phyloP scores from a whole-genome alignment of 2,329 filamentous ascomycete genomes.

The Paraphoma chrysanthemicola region DNA sequence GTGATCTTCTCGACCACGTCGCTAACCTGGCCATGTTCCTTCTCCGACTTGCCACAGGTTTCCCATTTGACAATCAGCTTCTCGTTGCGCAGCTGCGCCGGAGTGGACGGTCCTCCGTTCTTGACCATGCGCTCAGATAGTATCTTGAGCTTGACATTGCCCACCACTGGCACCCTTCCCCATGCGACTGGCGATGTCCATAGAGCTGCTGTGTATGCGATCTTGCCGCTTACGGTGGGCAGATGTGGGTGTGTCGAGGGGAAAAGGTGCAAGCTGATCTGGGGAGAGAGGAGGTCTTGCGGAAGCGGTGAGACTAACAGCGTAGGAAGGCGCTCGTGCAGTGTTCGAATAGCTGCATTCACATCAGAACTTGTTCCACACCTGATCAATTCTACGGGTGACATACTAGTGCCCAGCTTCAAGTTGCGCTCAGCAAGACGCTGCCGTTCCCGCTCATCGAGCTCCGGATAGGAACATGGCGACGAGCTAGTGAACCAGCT shows the following conservation, averaged over 20 bases:
- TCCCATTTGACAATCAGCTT: constrained; percentile 93
- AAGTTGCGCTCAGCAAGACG: constrained; percentile 66
- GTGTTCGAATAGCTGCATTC: constrained; percentile 61
- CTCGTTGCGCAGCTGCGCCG: constrained; percentile 63
- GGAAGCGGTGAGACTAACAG: constrained; percentile 68
- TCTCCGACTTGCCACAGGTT: constrained; percentile 65
- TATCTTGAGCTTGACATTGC: constrained; percentile 87
- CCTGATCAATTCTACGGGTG: neutral
- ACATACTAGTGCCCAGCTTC: constrained; percentile 67
- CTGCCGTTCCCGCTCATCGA: constrained; percentile 50
- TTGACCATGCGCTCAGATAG: constrained; percentile 84
- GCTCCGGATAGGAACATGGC: constrained; percentile 32
- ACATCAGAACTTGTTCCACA: constrained; percentile 6
- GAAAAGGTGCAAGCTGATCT: constrained; percentile 68
- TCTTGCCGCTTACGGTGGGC: constrained; percentile 86
- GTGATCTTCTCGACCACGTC: constrained; percentile 63
- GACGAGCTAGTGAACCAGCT: constrained; percentile 55
- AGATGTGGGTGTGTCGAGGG: constrained; percentile 84
- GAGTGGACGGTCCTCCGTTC: constrained; percentile 54
- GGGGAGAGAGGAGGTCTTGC: constrained; percentile 67
- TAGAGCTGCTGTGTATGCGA: constrained; percentile 89
- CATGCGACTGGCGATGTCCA: constrained; percentile 97
- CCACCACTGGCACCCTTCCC: constrained; percentile 89
- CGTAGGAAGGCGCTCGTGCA: constrained; percentile 69
- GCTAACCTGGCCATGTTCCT: constrained; percentile 52